Evolutionary conservation across 805 yeast genomes (phyloP).

Genomic region (Wickerhamiella azymoides): DNA sequence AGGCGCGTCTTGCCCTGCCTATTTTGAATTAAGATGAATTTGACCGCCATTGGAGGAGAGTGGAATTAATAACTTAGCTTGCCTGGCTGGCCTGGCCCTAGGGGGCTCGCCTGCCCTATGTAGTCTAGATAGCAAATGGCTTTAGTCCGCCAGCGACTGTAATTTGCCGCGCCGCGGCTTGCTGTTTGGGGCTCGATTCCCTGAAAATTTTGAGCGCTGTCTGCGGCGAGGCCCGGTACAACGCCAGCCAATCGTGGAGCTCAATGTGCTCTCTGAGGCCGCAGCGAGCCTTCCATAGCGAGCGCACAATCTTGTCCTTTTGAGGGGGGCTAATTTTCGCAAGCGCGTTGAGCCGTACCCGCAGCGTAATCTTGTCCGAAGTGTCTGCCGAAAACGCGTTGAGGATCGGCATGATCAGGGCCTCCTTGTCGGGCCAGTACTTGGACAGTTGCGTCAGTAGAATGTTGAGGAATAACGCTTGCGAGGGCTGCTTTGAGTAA

Average conservation of each 20-base stretch:
- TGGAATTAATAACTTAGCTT: not conserved
- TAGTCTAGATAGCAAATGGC: not conserved
- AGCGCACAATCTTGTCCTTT: constrained; percentile 3
- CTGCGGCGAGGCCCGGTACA: constrained; percentile 13
- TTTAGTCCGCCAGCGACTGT: not conserved
- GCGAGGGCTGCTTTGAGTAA: constrained; percentile 9
- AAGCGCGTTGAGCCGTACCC: constrained; percentile 18
- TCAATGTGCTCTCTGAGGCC: constrained; percentile 7
- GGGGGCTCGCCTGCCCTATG: too few species aligned
- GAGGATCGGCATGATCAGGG: constrained; percentile 11
- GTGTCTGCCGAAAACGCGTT: constrained; percentile 11
- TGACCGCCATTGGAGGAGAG: constrained; percentile 46
- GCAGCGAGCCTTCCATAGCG: constrained; percentile 13
- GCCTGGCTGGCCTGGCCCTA: too few species aligned
- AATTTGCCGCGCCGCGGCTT: not conserved
- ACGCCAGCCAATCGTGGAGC: constrained; percentile 18
- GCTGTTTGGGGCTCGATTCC: not conserved
- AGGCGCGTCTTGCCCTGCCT: constrained; percentile 88
- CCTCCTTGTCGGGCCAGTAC: constrained; percentile 10
- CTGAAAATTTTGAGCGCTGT: not conserved
- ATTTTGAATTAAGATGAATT: constrained; percentile 69
- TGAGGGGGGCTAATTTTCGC: constrained; percentile 9
- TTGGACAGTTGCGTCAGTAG: constrained; percentile 14
- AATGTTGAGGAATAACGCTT: constrained; percentile 15
- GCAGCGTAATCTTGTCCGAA: constrained; percentile 10